Conservation (phyloP, 106 monocot species). For the Dendrobium chrysotoxum region DNA sequence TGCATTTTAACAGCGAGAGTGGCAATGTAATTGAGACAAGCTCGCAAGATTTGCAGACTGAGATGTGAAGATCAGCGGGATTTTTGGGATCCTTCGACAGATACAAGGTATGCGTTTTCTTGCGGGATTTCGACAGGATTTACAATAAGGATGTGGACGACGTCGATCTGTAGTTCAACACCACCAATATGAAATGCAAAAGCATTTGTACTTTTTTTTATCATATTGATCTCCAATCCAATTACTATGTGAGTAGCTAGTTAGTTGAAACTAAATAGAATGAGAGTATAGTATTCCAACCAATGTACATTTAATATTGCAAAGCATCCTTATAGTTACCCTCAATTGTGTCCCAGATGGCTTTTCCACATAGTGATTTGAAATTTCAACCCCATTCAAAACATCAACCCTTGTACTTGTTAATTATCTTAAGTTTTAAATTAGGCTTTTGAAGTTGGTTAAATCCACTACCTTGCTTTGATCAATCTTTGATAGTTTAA, state of each 20-base stretch:
- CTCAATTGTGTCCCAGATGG: not conserved
- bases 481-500: not conserved
- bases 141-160: too few relatives aligned
- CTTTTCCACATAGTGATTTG: constrained; percentile 2
- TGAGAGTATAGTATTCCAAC: constrained; percentile 3
- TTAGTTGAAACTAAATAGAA: not conserved
- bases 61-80: too few relatives aligned
- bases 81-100: too few relatives aligned
- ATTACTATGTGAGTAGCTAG: constrained; percentile 5
- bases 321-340: too few relatives aligned
- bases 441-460: not conserved
- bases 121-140: too few relatives aligned
- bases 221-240: constrained; percentile 9
- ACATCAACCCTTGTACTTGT: constrained; percentile 7
- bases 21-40: too few relatives aligned
- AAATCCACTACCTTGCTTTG: not conserved
- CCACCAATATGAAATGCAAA: not conserved
- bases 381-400: not conserved
- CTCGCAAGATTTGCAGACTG: too few relatives aligned
- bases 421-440: not conserved
- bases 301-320: too few relatives aligned
- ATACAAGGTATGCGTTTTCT: too few relatives aligned
- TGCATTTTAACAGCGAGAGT: too few relatives aligned
- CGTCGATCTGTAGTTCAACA: too few relatives aligned
- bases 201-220: not conserved